Conservation (phyloP, 352 stramenopile species). For the Pythium pectinolyticum region DNA sequence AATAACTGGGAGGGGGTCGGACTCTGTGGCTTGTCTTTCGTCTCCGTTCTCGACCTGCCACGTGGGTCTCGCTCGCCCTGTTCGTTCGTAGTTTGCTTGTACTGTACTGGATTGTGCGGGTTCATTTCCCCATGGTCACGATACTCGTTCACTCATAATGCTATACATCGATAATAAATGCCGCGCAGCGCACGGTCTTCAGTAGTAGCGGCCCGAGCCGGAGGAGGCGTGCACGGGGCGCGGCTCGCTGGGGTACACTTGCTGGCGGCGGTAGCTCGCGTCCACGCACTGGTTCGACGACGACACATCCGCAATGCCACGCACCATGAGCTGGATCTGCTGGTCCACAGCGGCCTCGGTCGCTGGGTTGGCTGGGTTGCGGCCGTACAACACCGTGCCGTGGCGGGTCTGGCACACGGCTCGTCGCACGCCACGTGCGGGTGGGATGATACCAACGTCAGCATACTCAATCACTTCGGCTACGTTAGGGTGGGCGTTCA, state of each 20-base stretch:
- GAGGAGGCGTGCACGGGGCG: neutral
- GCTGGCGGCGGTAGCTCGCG: conserved; percentile 13
- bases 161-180: neutral
- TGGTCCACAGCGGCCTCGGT: conserved; percentile 23
- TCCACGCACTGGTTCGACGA: conserved; percentile 24
- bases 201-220: conserved; percentile 10
- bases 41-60: too few species aligned
- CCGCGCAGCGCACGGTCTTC: too few species aligned
- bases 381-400: conserved; percentile 24
- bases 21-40: neutral
- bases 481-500: conserved; percentile 2
- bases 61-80: too few species aligned
- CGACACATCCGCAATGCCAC: conserved; percentile 12
- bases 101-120: conserved; percentile 3
- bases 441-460: conserved; percentile 27
- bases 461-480: conserved; percentile 13
- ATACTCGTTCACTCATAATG: conserved; percentile 14
- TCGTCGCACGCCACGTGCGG: conserved; percentile 20
- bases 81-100: too few species aligned
- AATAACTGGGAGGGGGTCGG: neutral
- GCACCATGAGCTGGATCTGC: conserved; percentile 23
- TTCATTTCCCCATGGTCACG: conserved; percentile 7
- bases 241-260: conserved; percentile 4
- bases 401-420: conserved; percentile 27
- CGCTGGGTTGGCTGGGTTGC: neutral